phyloP scores from a whole-genome alignment of 306 rosid species.

The Neltuma alba region DNA sequence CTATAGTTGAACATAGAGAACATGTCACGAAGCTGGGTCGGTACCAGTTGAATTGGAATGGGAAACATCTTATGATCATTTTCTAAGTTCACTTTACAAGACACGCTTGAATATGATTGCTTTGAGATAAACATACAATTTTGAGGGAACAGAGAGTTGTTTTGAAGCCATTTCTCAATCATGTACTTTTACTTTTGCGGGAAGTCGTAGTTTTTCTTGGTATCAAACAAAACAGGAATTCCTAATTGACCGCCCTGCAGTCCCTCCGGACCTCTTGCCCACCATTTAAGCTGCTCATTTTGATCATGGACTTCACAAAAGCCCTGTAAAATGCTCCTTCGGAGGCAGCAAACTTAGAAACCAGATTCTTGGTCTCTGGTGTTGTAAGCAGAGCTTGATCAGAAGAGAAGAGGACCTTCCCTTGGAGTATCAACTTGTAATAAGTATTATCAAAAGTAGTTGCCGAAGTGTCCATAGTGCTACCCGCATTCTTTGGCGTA shows the following conservation, averaged over 20 bases:
- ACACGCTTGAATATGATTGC: constrained; percentile 28
- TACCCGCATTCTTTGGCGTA: constrained; percentile 65
- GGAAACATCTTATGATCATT: neutral
- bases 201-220: constrained; percentile 14
- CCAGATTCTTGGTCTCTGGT: constrained; percentile 56
- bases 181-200: neutral
- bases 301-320: constrained; percentile 76
- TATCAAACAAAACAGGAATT: constrained; percentile 38
- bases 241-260: constrained; percentile 60
- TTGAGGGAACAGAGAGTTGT: neutral
- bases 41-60: neutral
- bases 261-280: constrained; percentile 71
- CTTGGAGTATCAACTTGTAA: constrained; percentile 69
- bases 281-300: constrained; percentile 66
- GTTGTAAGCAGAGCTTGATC: constrained; percentile 64
- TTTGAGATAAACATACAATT: constrained; percentile 21
- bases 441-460: constrained; percentile 68
- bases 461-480: constrained; percentile 56
- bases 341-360: constrained; percentile 58
- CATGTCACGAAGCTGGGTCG: too few species aligned
- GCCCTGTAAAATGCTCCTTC: constrained; percentile 50
- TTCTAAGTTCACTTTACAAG: constrained; percentile 16
- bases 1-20: too few species aligned
- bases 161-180: constrained; percentile 20
- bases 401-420: constrained; percentile 63